Percentiles rank a stretch among this genome's conserved stretches.
Evolutionary conservation across 495 filamentous ascomycete species (phyloP).

Genomic region (Pseudomonodictys pantanalensis): DNA sequence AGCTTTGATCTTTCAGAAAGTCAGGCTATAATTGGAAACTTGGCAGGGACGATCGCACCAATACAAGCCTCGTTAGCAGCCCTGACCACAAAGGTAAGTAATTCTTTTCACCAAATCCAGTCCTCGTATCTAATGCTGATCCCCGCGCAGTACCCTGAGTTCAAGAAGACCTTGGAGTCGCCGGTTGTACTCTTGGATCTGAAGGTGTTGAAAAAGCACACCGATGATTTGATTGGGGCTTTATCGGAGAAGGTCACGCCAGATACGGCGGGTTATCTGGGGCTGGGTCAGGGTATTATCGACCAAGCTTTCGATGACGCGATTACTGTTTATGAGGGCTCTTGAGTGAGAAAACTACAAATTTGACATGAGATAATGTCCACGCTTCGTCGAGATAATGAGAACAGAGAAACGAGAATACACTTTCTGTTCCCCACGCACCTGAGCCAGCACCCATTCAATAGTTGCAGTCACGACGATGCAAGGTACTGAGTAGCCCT

Average conservation of each 20-base stretch:
- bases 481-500: too few species aligned
- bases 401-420: too few species aligned
- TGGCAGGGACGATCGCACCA: not conserved
- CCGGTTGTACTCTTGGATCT: constrained; percentile 9
- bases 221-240: not conserved
- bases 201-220: constrained; percentile 6
- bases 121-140: not conserved
- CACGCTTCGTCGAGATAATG: too few species aligned
- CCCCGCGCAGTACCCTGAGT: not conserved
- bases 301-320: constrained; percentile 14
- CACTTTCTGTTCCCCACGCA: too few species aligned
- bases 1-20: constrained; percentile 2
- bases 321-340: constrained; percentile 3
- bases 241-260: not conserved
- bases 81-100: constrained; percentile 6
- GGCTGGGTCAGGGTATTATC: not conserved
- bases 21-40: not conserved
- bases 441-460: too few species aligned
- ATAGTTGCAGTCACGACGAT: too few species aligned
- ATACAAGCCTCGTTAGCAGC: not conserved
- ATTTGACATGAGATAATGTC: too few species aligned
- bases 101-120: not conserved
- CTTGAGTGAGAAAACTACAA: not conserved
- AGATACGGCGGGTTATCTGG: not conserved
- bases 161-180: constrained; percentile 10